Base-by-base conservation (phyloP, 495 filamentous ascomycete species). In the Daldinia concentrica region DNA sequence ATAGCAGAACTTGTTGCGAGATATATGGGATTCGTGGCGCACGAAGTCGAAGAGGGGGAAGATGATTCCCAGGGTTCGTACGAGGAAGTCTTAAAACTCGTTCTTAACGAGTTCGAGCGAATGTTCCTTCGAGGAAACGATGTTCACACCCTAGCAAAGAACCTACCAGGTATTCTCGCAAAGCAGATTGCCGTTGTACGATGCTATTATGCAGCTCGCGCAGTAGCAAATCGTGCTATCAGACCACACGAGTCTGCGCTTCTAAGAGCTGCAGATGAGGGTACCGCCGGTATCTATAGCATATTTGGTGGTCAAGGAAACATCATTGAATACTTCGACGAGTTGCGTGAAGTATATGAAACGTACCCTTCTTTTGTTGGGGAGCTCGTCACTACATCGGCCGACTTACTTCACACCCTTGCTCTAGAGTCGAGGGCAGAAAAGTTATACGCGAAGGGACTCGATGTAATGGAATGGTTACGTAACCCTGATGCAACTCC, bases 221-320 rank as follows among this genome's bases (percentile, higher is more conserved):
- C 90, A 41, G 93, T 93, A 22, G 88, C 89, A 41, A 92, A 92
- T 67, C 87, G 95, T 62, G 87, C 91, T 27, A 92, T 95, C 73
- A 94, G 91, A 80, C 83, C 91, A 26, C 95, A 98, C 76, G 91
- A 97, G 73, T 98, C 96, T 32, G 95, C 95, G 14, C 87, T 99
- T 26, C 89, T 98, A 77, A 89, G 96, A 19, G 94, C 94, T 22
- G 94, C 93, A 4, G 89, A 88, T 3, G 94, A 98, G 48, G 88
- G 86, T 41, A 85, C 86, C 36, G 95, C 93, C 6, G 88, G 83
- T 62, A 84, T 98, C 45, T 98, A 97, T 83, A 92, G 89, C 56
- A 92, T 99, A 64, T 98, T 98, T 69, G 96, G 96, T 51, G 96
- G 96, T n/a, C 96, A 99, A 78, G 96, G 96, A 60, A 99, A 98